Percentiles rank a stretch among this genome's conserved stretches.
These are phyloP conservation scores for Psilocybe azurescens DNA, from an alignment of 768 basidiomycete species.

Conservation along the genomic window DNA sequence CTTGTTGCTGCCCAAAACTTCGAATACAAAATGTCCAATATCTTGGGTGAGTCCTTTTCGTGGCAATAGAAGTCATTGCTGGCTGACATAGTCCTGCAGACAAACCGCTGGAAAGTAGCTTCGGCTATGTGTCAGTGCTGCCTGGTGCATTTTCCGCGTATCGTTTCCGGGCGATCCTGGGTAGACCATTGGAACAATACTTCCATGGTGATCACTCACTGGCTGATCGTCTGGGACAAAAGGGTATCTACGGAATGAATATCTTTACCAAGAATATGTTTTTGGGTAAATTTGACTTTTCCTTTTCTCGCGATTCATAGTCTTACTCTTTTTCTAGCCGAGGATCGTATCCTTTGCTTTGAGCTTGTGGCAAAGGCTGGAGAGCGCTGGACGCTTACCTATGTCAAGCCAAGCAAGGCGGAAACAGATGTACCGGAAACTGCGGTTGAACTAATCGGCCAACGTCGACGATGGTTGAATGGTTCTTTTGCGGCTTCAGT, in stretches of 20 bases:
- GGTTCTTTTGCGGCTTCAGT: conserved; percentile 95
- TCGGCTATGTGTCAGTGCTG: conserved; percentile 94
- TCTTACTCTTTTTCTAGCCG: conserved; percentile 49
- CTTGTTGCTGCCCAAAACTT: conserved; percentile 96
- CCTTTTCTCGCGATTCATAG: not conserved
- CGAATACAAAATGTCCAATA: conserved; percentile 99
- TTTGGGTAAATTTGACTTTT: conserved; percentile 37
- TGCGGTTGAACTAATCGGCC: conserved; percentile 92
- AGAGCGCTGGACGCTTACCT: conserved; percentile 87
- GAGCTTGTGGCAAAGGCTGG: conserved; percentile 92
- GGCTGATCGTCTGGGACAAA: conserved; percentile 89
- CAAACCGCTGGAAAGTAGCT: conserved; percentile 93
- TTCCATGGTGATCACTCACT: conserved; percentile 90
- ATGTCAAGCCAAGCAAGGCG: conserved; percentile 94
- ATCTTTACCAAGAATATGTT: conserved; percentile 94
- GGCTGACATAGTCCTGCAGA: conserved; percentile 46
- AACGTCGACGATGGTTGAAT: conserved; percentile 96
- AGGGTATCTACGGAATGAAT: conserved; percentile 96
- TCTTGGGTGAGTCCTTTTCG: conserved; percentile 60
- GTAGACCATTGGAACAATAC: conserved; percentile 85
- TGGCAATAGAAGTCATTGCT: not conserved
- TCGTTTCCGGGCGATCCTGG: conserved; percentile 90
- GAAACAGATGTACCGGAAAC: conserved; percentile 96
- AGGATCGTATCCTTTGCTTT: conserved; percentile 97
- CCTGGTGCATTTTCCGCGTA: conserved; percentile 98